Percentiles rank a stretch among this genome's conserved stretches.
Evolutionary conservation across 2,329 filamentous ascomycete genomes (phyloP).

Genomic region (Cryphonectria carpinicola): DNA sequence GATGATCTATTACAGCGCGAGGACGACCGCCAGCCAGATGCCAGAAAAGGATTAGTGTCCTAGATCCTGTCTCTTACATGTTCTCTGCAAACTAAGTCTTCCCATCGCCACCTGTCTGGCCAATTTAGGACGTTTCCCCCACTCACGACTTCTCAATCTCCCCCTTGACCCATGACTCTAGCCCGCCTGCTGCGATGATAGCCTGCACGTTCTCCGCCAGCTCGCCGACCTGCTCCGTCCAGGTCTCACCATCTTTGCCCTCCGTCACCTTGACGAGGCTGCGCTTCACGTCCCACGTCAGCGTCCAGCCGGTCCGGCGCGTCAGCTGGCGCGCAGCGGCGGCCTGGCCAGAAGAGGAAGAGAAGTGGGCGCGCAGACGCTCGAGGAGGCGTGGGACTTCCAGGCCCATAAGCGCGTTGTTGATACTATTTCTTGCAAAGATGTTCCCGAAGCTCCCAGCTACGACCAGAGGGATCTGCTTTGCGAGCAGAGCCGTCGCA

Average conservation of each 20-base stretch:
- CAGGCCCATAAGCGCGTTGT: slow-evolving; percentile 75
- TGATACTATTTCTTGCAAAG: slow-evolving; percentile 78
- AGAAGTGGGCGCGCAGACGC: slow-evolving; percentile 53
- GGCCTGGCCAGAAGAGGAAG: slow-evolving; percentile 46
- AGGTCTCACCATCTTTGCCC: slow-evolving; percentile 66
- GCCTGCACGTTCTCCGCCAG: slow-evolving; percentile 85
- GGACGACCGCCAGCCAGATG: too few relatives aligned
- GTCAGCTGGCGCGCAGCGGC: slow-evolving; percentile 51
- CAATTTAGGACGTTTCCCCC: too few relatives aligned
- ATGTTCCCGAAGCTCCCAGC: slow-evolving; percentile 84
- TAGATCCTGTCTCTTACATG: neutral
- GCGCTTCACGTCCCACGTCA: slow-evolving; percentile 78
- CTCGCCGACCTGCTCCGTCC: slow-evolving; percentile 83
- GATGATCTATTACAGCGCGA: too few relatives aligned
- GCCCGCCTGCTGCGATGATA: slow-evolving; percentile 75
- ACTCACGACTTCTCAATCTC: slow-evolving; percentile 54
- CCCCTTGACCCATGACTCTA: slow-evolving; percentile 82
- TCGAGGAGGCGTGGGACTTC: slow-evolving; percentile 72
- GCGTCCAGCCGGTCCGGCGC: slow-evolving; percentile 78
- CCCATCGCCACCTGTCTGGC: neutral
- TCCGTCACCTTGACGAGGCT: slow-evolving; percentile 74
- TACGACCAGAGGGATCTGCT: slow-evolving; percentile 78
- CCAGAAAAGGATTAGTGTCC: neutral
- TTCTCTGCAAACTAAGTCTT: neutral
- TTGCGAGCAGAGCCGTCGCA: slow-evolving; percentile 83